Base-by-base conservation (phyloP, 768 basidiomycete genomes). In the Russula ochroleuca region DNA sequence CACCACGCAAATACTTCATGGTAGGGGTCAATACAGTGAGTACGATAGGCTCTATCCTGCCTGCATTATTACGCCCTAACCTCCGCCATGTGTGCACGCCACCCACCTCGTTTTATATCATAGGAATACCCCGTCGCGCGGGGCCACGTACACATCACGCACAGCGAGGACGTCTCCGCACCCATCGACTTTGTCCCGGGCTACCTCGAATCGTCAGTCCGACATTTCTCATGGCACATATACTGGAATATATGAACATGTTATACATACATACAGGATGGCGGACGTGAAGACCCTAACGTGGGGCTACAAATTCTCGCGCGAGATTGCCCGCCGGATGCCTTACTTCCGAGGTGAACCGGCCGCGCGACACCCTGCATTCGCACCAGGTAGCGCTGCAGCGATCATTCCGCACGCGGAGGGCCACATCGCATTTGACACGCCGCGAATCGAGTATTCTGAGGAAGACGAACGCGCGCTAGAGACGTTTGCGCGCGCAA, bases 311-410 rank as follows among this genome's bases (percentile, higher is more conserved):
- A 88, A 87, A 66, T 78, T 77, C 58, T 59, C 70, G 4, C 78
- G 85, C 1, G 85, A 88, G 72, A 65, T 83, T 11, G 74, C 76
- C 4, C 79, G 86, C 40, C 81, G 86, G 17, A 83, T 85, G 80
- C 61, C 72, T 15, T 68, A 63, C 47, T 78, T 77, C 51, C 72
- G 75, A 17, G 77, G 77, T n/a, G 76, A 77, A 57, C 65, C 70
- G 19, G 47, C 62, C 0, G 51, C 47, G 10, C 21, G 53, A 17
- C 73, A 74, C 57, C 78, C 78, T 1, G 23, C 59, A 8, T 79
- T 79, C 54, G 45, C 70, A 0, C 58, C 58, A 2, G 73, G 71
- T 31, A 71, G 76, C 23, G 54, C 62, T 31, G 77, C 78, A 10
- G 33, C 49, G 11, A 6, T 53, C 21, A 11, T 63, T 8, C 23